phyloP scores from a whole-genome alignment of 2,329 filamentous ascomycete species.

The Pseudogymnoascus sp. region DNA sequence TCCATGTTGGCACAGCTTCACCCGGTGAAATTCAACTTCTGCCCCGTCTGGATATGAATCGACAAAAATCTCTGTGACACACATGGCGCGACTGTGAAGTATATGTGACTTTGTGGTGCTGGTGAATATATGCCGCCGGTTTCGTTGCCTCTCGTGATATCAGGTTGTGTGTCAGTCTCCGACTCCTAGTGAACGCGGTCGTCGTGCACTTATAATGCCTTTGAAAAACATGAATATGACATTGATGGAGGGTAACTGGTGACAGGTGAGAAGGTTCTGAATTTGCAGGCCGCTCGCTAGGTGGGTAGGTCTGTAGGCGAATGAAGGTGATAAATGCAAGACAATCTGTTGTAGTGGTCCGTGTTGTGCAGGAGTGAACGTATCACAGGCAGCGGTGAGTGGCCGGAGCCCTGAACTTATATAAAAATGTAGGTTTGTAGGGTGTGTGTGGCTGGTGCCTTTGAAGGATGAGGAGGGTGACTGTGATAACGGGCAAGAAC shows the following conservation, averaged over 20 bases:
- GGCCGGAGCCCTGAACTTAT: neutral
- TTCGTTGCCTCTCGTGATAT: slow-evolving; percentile 15
- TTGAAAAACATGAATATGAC: neutral
- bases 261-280: neutral
- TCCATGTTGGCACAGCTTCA: slow-evolving; percentile 34
- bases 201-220: neutral
- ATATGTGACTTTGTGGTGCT: slow-evolving; percentile 15
- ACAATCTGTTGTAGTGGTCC: neutral
- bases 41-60: slow-evolving; percentile 42
- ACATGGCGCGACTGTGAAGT: slow-evolving; percentile 38
- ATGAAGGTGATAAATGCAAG: neutral
- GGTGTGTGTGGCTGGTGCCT: slow-evolving; percentile 3
- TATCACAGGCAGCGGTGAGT: neutral
- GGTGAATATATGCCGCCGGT: slow-evolving; percentile 19
- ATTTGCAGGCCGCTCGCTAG: neutral
- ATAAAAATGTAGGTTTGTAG: neutral
- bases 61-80: slow-evolving; percentile 41
- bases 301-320: neutral
- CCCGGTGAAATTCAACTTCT: slow-evolving; percentile 30
- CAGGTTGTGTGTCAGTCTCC: neutral
- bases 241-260: neutral
- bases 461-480: neutral
- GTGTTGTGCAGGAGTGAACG: neutral
- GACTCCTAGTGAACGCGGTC: neutral
- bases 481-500: neutral